Conservation (phyloP, 805 yeast genomes). For the Candida jianshihensis region DNA sequence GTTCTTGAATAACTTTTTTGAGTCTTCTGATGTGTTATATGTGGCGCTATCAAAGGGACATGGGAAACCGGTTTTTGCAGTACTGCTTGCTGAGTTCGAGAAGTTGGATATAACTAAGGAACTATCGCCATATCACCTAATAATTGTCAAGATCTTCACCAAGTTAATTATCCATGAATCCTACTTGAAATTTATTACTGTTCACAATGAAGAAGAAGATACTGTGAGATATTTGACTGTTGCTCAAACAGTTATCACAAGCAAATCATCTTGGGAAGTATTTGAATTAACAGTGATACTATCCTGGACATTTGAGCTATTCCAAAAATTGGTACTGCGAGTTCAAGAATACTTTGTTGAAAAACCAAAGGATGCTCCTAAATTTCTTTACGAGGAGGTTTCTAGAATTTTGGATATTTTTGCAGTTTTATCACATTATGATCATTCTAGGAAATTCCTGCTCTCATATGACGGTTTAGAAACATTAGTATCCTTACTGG, state of each 20-base stretch:
- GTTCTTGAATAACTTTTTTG: conserved; percentile 10
- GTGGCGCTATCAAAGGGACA: conserved; percentile 15
- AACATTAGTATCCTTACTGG: conserved; percentile 24
- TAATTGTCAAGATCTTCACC: conserved; percentile 22
- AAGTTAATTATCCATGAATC: conserved; percentile 29
- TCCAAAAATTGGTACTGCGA: conserved; percentile 11
- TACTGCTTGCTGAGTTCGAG: conserved; percentile 14
- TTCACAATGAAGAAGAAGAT: conserved; percentile 9
- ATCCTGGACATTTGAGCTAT: conserved; percentile 30
- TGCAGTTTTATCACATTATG: conserved; percentile 25
- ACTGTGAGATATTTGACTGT: conserved; percentile 19
- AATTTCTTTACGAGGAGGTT: conserved; percentile 23
- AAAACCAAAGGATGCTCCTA: conserved; percentile 11
- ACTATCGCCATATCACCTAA: conserved; percentile 14
- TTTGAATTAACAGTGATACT: conserved; percentile 31
- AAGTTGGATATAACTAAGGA: conserved; percentile 8
- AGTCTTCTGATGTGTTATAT: conserved; percentile 11
- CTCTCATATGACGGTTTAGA: conserved; percentile 31
- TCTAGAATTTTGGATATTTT: conserved; percentile 27
- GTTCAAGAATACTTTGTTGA: not conserved
- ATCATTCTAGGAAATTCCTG: conserved; percentile 30
- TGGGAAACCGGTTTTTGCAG: conserved; percentile 9
- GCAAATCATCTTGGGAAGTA: conserved; percentile 30
- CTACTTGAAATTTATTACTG: conserved; percentile 24
- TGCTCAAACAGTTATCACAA: conserved; percentile 28